Base-by-base conservation (phyloP, 1,284 basidiomycete species). In the Trichosporon ovoides region DNA sequence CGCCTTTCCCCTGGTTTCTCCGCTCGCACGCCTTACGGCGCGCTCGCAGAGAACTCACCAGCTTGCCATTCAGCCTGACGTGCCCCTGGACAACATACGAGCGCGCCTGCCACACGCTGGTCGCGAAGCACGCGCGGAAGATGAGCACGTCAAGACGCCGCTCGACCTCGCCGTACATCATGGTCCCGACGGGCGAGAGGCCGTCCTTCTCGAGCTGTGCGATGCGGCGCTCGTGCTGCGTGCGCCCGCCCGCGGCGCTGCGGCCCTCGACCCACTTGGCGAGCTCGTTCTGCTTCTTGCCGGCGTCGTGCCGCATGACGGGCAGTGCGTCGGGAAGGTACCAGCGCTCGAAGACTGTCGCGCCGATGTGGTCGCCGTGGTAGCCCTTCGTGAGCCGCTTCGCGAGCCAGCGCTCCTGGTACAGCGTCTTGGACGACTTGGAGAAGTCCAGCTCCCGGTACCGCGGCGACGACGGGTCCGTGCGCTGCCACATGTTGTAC, bases 141-240 rank as follows among this genome's bases (percentile, higher is more conserved):
- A 98, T 80, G 71, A 94, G 85, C 35, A 91, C 87, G 70, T 99
- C 96, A 69, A 98, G 82, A 70, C 96, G 78, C 66, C 94, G 83
- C 81, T 99, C 96, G n/a, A 98, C 83, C 76, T 95, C 89, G 1
- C 83, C 77, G 73, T 91, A 90, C 88, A 97, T 92, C 82, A 97
- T 83, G 72, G 88, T 90, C 52, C 88, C 89, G 16, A 95, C 86
- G 2, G 89, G 89, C 4, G 87, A 85, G 66, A 55, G 59, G 1
- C 58, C 84, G 64, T 77, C 76, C 62, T 83, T 80, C 67, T 85
- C 83, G 65, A 85, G 84, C 64, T 80, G 75, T 40, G 78, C 78
- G 52, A 78, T 73, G 54, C 78, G 79, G 62, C 78, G 78, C 60
- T 84, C 82, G 59, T 65, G 63, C 12, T 50, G 49, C 22, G 64